Percentiles rank a stretch among this genome's conserved stretches.
phyloP scores from a whole-genome alignment of 2,329 filamentous ascomycete species.

The Ilyonectria sp. region DNA sequence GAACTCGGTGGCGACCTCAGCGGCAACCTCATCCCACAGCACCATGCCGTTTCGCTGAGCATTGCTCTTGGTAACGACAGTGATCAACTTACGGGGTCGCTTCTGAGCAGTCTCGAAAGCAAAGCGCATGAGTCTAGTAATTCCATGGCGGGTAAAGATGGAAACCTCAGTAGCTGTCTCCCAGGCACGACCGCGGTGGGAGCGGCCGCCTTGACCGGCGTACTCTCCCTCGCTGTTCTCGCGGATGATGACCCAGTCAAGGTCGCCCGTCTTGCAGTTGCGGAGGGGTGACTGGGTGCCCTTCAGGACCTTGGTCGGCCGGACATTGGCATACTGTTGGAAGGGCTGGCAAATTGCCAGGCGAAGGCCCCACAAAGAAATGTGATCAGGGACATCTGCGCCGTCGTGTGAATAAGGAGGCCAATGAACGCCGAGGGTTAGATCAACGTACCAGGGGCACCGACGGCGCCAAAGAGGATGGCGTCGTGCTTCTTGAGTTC shows the following conservation, averaged over 20 bases:
- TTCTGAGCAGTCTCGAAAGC: conserved; percentile 73
- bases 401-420: conserved; percentile 2
- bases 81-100: conserved; percentile 70
- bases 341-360: conserved; percentile 75
- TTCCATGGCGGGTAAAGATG: conserved; percentile 73
- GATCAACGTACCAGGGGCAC: conserved; percentile 62
- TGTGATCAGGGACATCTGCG: conserved; percentile 74
- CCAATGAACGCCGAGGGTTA: background rate
- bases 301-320: conserved; percentile 73
- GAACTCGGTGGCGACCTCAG: conserved; percentile 69
- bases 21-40: conserved; percentile 76
- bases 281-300: conserved; percentile 71
- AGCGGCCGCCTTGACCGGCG: conserved; percentile 74
- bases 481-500: conserved; percentile 64
- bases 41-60: conserved; percentile 78
- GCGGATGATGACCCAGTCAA: conserved; percentile 77
- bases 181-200: conserved; percentile 71
- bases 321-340: conserved; percentile 78
- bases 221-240: conserved; percentile 80
- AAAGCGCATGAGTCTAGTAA: conserved; percentile 74
- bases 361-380: conserved; percentile 76
- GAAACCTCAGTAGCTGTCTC: conserved; percentile 74
- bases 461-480: conserved; percentile 76
- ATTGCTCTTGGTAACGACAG: conserved; percentile 77
- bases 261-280: conserved; percentile 66